phyloP scores from a whole-genome alignment of 73 alveolate species.

The Effrenium voratum region DNA sequence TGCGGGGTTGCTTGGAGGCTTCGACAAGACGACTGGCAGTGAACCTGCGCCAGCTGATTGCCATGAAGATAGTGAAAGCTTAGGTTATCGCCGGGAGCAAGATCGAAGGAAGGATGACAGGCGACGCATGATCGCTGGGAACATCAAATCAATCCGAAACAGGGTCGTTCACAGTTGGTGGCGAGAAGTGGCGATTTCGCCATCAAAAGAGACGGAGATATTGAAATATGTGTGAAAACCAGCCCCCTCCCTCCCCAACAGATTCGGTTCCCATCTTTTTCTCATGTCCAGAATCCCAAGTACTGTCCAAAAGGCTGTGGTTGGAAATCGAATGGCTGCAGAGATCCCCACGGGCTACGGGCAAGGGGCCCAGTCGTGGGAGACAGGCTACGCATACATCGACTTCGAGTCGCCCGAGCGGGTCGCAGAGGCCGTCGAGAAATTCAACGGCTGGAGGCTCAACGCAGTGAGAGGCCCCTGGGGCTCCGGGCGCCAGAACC shows the following conservation, averaged over 20 bases:
- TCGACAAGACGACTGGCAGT: too few relatives aligned
- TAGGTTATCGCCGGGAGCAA: too few relatives aligned
- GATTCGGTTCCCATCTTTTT: neutral
- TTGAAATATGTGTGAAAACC: neutral
- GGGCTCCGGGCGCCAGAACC: neutral
- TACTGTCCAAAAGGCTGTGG: neutral
- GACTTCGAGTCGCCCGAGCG: constrained; percentile 47
- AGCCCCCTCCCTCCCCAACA: neutral
- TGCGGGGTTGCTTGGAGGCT: too few relatives aligned
- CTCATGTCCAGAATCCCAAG: neutral
- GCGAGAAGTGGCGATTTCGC: neutral
- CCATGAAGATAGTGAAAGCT: too few relatives aligned
- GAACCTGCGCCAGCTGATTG: too few relatives aligned
- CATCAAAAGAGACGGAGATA: neutral
- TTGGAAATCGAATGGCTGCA: too few relatives aligned
- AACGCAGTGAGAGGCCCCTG: neutral
- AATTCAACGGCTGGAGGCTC: constrained; percentile 6
- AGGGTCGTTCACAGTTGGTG: too few relatives aligned
- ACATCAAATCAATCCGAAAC: too few relatives aligned
- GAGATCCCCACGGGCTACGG: neutral
- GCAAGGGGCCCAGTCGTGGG: neutral
- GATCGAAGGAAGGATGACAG: too few relatives aligned
- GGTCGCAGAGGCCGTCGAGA: constrained; percentile 49
- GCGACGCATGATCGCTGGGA: too few relatives aligned
- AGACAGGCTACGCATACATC: constrained; percentile 59